Evolutionary conservation across 441 rosid genomes (phyloP).

Genomic region (Lagerstroemia fauriei): DNA sequence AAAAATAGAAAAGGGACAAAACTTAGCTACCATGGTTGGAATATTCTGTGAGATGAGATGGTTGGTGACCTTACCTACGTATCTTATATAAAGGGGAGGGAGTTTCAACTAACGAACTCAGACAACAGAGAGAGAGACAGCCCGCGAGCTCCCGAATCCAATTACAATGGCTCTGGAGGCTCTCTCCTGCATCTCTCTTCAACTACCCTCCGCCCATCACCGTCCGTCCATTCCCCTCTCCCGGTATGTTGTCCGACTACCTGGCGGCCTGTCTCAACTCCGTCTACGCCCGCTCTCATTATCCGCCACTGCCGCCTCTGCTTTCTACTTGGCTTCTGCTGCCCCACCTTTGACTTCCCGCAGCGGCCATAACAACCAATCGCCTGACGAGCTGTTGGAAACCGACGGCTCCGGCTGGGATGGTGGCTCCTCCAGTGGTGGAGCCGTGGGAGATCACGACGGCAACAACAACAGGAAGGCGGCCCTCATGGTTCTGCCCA

Average conservation of each 20-base stretch:
- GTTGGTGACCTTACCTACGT: no score
- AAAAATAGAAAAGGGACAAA: no score
- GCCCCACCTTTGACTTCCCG: background rate
- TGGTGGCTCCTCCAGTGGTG: conserved; percentile 4
- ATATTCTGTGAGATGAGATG: no score
- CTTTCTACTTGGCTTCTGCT: background rate
- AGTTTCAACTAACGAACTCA: no score
- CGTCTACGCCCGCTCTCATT: background rate
- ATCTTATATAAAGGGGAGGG: no score
- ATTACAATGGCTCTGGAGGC: no score
- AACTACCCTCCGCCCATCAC: conserved; percentile 6
- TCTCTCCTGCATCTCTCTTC: background rate
- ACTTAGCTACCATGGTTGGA: no score
- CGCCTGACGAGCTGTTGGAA: conserved; percentile 36
- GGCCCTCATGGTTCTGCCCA: conserved; percentile 60
- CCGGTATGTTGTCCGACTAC: conserved; percentile 24
- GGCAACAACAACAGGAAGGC: conserved; percentile 57
- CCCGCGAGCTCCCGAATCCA: no score
- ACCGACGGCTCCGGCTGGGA: conserved; percentile 28
- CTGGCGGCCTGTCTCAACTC: conserved; percentile 5
- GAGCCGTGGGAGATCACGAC: conserved; percentile 11
- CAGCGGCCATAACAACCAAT: conserved; percentile 30
- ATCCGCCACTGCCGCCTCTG: background rate
- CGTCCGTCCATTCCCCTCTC: conserved; percentile 25
- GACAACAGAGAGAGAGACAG: no score